Conservation (phyloP, 192 early-diverging fungal species). For the Coemansia sp. region DNA sequence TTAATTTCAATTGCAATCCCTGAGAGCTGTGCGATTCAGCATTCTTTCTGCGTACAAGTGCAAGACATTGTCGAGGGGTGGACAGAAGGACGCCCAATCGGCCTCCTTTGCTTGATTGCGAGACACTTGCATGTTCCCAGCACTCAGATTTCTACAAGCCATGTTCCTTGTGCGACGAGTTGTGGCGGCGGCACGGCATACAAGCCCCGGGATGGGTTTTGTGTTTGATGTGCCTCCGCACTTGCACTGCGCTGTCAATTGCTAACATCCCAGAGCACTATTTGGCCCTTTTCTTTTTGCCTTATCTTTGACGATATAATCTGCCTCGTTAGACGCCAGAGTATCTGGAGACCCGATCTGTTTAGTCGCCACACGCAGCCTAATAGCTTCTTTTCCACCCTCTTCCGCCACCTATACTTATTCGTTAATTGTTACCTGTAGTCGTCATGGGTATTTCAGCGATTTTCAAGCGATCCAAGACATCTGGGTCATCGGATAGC, state of each 20-base stretch:
- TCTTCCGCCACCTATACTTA: neutral
- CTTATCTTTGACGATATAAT: slow-evolving; percentile 2
- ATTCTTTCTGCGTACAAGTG: neutral
- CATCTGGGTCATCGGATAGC: slow-evolving; percentile 2
- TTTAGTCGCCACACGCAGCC: neutral
- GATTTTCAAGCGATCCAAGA: slow-evolving; percentile 51
- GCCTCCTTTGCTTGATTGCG: neutral
- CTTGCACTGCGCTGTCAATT: slow-evolving; percentile 1
- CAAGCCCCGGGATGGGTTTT: neutral
- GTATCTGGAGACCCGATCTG: neutral
- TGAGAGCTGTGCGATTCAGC: neutral
- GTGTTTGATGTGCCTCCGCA: slow-evolving; percentile 9
- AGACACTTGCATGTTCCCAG: neutral
- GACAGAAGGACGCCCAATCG: neutral
- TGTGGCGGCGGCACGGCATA: slow-evolving; percentile 12
- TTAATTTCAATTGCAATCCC: slow-evolving; percentile 6
- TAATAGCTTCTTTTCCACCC: neutral
- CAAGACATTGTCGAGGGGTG: neutral
- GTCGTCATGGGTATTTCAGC: slow-evolving; percentile 48
- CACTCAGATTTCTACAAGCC: slow-evolving; percentile 21
- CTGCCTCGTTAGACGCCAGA: neutral
- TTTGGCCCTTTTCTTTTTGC: slow-evolving; percentile 1
- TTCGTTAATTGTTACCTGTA: neutral
- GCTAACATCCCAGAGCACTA: slow-evolving; percentile 10
- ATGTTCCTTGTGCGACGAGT: neutral